Percentiles rank a stretch among this genome's conserved stretches.
Conservation (phyloP, 345 rosid genomes). For the Rubroshorea leprosula region DNA sequence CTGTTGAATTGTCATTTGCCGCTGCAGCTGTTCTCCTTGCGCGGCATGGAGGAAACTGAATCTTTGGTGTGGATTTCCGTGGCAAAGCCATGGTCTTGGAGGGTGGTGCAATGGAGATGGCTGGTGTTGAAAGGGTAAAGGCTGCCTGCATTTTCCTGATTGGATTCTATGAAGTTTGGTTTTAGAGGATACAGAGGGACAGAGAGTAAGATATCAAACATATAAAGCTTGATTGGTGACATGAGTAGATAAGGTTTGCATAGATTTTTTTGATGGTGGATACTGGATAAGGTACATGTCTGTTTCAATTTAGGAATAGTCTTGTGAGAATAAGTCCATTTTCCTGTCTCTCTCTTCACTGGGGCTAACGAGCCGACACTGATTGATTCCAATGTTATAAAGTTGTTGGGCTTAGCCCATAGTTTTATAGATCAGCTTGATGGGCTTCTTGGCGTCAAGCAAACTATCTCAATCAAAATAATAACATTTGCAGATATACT, state of each 20-base stretch:
- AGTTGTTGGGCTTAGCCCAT: background rate
- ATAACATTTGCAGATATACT: no score
- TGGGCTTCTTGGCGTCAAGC: no score
- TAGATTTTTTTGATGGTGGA: conserved; percentile 19
- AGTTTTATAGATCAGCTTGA: no score
- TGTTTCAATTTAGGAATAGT: background rate
- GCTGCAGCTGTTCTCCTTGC: conserved; percentile 24
- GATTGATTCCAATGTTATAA: no score
- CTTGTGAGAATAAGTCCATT: background rate
- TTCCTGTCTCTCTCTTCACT: background rate
- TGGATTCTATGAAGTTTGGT: background rate
- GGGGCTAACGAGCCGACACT: background rate
- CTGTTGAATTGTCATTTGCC: conserved; percentile 25
- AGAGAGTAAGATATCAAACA: background rate
- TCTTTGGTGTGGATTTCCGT: conserved; percentile 17
- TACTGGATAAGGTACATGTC: conserved; percentile 12
- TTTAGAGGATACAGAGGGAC: conserved; percentile 1
- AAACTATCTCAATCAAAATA: no score
- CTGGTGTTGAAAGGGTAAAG: conserved; percentile 23
- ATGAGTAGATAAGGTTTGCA: conserved; percentile 26
- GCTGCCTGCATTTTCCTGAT: conserved; percentile 33
- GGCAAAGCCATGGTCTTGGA: conserved; percentile 23
- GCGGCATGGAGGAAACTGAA: conserved; percentile 15
- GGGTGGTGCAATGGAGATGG: conserved; percentile 12
- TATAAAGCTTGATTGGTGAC: no score